Evolutionary conservation across 1,284 basidiomycete species (phyloP), one percentile per base, ranked within the genome.

Genomic region (Stygiomarasmius scandens): DNA sequence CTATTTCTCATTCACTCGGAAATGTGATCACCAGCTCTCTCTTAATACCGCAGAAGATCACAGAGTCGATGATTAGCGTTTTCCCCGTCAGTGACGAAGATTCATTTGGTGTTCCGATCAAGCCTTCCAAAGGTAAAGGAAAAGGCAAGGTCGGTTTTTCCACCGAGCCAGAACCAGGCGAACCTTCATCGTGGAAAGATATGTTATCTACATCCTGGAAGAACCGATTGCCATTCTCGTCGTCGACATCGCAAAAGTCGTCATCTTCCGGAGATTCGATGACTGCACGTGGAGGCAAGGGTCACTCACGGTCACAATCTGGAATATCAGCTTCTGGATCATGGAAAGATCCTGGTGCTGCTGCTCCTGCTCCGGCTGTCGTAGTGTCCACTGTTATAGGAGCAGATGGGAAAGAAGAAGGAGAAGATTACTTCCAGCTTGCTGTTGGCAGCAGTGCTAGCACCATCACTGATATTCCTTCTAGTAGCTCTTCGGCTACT

Each of bases 341-440:
- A 50, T 81, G 79, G 78, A 77, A 81, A 63, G 79, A 81, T 63
- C 78, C 77, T 22, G 78, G 79, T 27, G 67, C 75, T n/a, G 73
- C 75, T n/a, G 73, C 77, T 12, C 80, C 74, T 25, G 80, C 79
- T 0, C 80, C 80, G 48, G 79, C 78, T 2, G 73, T 82, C 16
- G 69, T 82, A 45, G 77, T 81, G 8, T 79, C 77, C 41, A 75
- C 77, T 24, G 72, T 77, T 25, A 78, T 76, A 14, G 68, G 72
- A 34, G 73, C 78, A 29, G 75, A 72, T 63, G 75, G 75, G n/a
- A 70, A 67, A 27, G 72, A 75, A 49, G 66, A 69, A 46, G 60
- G 63, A 19, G 69, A 68, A 29, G 71, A 74, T 51, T 75, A 71
- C 61, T 70, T 77, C 58, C 63, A 72, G 56, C 58, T 73, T 29